Base-by-base conservation (phyloP, 768 basidiomycete species). In the Suillus cothurnatus region DNA sequence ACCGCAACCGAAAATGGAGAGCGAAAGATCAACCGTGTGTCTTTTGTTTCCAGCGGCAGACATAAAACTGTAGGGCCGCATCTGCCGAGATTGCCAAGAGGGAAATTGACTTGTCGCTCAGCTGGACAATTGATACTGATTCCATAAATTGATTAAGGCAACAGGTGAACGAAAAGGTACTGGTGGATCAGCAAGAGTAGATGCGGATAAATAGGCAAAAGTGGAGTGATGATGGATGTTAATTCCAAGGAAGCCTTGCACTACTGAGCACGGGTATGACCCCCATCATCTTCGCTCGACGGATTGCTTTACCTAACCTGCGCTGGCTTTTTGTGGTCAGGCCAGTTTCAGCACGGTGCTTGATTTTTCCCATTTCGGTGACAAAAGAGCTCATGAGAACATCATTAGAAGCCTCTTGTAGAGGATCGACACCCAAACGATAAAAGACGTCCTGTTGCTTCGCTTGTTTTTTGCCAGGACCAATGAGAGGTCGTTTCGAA, bases 231-330 rank as follows among this genome's bases (percentile, higher is more conserved):
- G 53, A 55, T 55, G 14, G 26, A 41, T 39, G 39, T 59, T 41
- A 41, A 59, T 41, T 59, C 58, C 58, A 59, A 59, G 70, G 69
- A 57, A 74, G 62, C 4, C 74, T 70, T 28, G 74, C 70, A 34
- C 68, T 72, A 53, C 79, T 79, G 53, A 78, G 77, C 61, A 79
- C 68, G 5, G 94, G 91, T 61, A 97, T 86, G 64, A 94, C 73
- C 47, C 96, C 96, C 92, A 97, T 95, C 84, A 90, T 89, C 79
- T 91, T 93, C 65, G 96, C 92, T 65, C 96, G 81, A 53, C 92
- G 88, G 64, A 97, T 90, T 52, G 95, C 92, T 77, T 94, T 94
- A 65, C 87, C 91, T 5, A 97, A 70, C 66, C 82, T 82, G 52
- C 93, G 84, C 75, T 97, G 96, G 62, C 80, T 90, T 78, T 88